A percentile compares a stretch with the other conserved stretches of the same genome.
phyloP scores from a whole-genome alignment of 2,329 filamentous ascomycete genomes.

The Colletotrichum cereale region DNA sequence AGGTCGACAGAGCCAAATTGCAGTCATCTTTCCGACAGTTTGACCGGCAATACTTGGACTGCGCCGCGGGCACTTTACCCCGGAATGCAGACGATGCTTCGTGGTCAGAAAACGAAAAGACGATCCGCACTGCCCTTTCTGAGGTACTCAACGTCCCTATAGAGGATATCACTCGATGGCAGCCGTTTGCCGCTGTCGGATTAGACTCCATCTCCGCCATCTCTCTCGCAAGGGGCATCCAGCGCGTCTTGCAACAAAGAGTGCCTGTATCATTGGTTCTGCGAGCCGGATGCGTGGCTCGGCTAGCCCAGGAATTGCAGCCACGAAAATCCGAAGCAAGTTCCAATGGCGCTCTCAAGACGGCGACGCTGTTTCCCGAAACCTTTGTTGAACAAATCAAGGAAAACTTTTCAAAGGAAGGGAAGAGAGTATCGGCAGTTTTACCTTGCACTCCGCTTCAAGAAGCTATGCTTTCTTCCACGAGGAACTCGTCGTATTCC shows the following conservation, averaged over 20 bases:
- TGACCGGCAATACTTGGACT: constrained; percentile 57
- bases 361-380: not conserved
- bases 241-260: constrained; percentile 56
- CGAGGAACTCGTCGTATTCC: constrained; percentile 70
- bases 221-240: constrained; percentile 70
- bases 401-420: constrained; percentile 46
- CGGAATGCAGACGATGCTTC: constrained; percentile 46
- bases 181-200: constrained; percentile 82
- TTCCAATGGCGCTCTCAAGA: not conserved
- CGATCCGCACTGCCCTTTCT: constrained; percentile 68
- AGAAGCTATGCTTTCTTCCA: constrained; percentile 83
- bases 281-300: constrained; percentile 74
- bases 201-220: constrained; percentile 89
- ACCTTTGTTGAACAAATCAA: constrained; percentile 8
- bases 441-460: constrained; percentile 89
- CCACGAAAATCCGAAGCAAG: not conserved
- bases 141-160: constrained; percentile 59
- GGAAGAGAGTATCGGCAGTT: constrained; percentile 63
- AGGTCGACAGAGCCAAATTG: constrained; percentile 74
- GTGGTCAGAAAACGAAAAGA: constrained; percentile 68
- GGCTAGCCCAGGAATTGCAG: constrained; percentile 59
- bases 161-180: constrained; percentile 68
- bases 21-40: constrained; percentile 61
- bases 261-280: constrained; percentile 78
- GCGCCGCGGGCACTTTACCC: constrained; percentile 47